Evolutionary conservation across 495 filamentous ascomycete genomes (phyloP).

Genomic region (Hypoxylon perforatum): DNA sequence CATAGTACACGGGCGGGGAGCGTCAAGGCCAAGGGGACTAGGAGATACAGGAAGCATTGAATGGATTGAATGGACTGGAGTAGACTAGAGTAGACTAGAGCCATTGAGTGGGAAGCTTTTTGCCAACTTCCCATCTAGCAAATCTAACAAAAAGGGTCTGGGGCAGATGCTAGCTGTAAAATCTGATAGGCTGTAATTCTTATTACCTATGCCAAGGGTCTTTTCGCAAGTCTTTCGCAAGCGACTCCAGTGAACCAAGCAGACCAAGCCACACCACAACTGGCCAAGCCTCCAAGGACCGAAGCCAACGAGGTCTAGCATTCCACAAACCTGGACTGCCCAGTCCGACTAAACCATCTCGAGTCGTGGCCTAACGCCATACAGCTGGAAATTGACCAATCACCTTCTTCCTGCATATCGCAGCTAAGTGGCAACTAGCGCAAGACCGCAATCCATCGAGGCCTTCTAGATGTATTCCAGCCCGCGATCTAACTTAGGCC

Average conservation of each 20-base stretch:
- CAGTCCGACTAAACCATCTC: too few relatives aligned
- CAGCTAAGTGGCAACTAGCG: conserved; percentile 14
- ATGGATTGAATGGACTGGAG: neutral
- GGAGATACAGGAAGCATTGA: neutral
- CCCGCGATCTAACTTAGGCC: neutral
- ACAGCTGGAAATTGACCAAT: conserved; percentile 31
- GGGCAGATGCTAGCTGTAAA: conserved; percentile 15
- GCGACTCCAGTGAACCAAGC: too few relatives aligned
- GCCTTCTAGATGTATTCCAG: conserved; percentile 33
- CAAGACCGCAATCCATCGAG: neutral
- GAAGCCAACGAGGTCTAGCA: conserved; percentile 9
- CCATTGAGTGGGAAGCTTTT: too few relatives aligned
- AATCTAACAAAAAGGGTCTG: conserved; percentile 18
- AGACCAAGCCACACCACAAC: too few relatives aligned
- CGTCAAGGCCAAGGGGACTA: conserved; percentile 7
- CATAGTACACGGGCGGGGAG: conserved; percentile 19
- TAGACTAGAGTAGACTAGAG: too few relatives aligned
- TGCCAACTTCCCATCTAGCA: conserved; percentile 29
- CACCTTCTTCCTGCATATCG: conserved; percentile 26
- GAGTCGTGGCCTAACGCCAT: too few relatives aligned
- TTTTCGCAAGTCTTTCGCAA: too few relatives aligned
- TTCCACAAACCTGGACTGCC: too few relatives aligned
- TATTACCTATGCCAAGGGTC: conserved; percentile 32
- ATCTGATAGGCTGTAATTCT: conserved; percentile 22
- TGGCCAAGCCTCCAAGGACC: conserved; percentile 22